Evolutionary conservation across 129 eudicot genomes (phyloP), one percentile per base, ranked within the genome.

Genomic region (Helichrysum umbraculigerum): DNA sequence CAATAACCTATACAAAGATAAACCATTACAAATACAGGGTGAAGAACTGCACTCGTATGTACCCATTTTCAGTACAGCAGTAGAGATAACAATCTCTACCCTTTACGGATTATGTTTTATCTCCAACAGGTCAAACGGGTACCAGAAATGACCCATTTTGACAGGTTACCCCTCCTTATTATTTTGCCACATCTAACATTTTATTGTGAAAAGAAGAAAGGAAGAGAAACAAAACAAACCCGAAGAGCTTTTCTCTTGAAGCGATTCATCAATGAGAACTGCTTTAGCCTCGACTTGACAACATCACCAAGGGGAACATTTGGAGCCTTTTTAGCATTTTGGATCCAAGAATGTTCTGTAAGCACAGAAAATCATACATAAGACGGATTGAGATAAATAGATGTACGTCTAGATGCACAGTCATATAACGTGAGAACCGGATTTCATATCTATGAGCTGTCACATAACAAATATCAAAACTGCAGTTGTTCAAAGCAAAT

Each of bases 251-350:
- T 92, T 85, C 96, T 86, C 87, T 92, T 92, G 87, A 92, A 92
- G 70, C 98, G 86, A 70, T 91, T 91, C 72, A 52, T 50, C 84
- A 66, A 17, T 8, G 71, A 66, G 52, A 66, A 66, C 52, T 66
- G 71, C 54, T 66, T 66, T 37, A 66, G 30, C 28, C 71, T 66
- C 7, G 71, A 66, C 71, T 86, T 90, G 66, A 92, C 98, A 71
- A 92, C 95, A 79, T 92, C 98, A 37, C 98, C 98, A 73, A 92
- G 98, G 52, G 94, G 90, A 67, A 89, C 88, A 87, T 89, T 92
- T 47, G 97, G 88, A 78, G 97, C 97, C 85, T 87, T 92, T 78
- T 92, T 92, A n/a, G 97, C 96, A 84, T 92, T 89, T 82, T 81
- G 91, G 74, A 88, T 81, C 93, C 93, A 91, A 44, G 91, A 69